Conservation (phyloP, 352 stramenopile genomes). For the Pythium folliculosum region DNA sequence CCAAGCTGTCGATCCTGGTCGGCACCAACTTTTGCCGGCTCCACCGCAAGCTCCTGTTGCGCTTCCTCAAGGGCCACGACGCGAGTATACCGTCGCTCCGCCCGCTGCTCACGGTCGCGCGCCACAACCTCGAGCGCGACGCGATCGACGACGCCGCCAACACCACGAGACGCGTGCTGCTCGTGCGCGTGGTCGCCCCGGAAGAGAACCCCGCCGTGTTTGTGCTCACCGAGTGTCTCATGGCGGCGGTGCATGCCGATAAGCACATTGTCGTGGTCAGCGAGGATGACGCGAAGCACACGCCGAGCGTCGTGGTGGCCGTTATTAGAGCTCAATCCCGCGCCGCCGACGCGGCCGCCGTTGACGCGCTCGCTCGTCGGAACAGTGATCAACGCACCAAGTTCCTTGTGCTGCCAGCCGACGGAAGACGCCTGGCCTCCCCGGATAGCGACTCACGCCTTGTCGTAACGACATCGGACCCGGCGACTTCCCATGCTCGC, state of each 20-base stretch:
- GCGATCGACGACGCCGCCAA: background rate
- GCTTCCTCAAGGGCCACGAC: constrained; percentile 3
- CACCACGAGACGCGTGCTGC: background rate
- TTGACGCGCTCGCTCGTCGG: background rate
- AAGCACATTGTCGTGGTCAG: constrained; percentile 33
- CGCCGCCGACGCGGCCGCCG: background rate
- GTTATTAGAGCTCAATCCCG: constrained; percentile 12
- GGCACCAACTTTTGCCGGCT: constrained; percentile 15
- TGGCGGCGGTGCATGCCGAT: constrained; percentile 26
- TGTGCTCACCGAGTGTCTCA: constrained; percentile 37
- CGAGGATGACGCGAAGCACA: background rate
- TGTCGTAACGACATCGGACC: background rate
- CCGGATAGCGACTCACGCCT: background rate
- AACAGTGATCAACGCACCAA: background rate
- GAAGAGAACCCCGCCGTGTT: background rate
- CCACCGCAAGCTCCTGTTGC: constrained; percentile 1
- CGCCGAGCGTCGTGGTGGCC: constrained; percentile 41
- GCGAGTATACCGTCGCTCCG: background rate
- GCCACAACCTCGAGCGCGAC: constrained; percentile 19
- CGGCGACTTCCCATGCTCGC: background rate
- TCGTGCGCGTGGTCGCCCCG: background rate
- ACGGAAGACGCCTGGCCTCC: background rate
- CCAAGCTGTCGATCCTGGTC: constrained; percentile 16
- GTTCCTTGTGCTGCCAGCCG: constrained; percentile 5
- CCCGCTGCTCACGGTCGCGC: constrained; percentile 8